Percentiles rank a stretch among this genome's conserved stretches.
Evolutionary conservation across 1,139 yeast species (phyloP).

Genomic region (Yamadazyma sp.): DNA sequence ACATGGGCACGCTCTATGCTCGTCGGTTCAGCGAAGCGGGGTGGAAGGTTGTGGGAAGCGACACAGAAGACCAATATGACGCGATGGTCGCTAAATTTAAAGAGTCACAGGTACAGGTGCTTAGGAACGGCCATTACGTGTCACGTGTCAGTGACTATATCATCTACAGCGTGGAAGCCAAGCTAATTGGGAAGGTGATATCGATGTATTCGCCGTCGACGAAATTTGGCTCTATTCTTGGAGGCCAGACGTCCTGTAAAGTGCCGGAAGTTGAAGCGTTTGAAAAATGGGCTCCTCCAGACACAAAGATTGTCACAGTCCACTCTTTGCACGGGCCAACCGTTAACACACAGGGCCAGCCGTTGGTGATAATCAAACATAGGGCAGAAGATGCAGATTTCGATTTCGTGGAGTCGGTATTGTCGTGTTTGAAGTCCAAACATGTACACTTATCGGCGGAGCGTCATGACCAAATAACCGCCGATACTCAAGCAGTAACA

Average conservation of each 20-base stretch:
- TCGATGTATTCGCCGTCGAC: constrained; percentile 80
- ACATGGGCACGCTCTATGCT: constrained; percentile 93
- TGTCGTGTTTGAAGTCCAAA: constrained; percentile 75
- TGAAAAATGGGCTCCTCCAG: constrained; percentile 70
- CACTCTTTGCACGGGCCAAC: constrained; percentile 96
- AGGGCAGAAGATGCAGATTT: constrained; percentile 58
- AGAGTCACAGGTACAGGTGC: constrained; percentile 51
- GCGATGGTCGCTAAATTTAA: constrained; percentile 41
- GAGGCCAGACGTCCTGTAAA: constrained; percentile 98
- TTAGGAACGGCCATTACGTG: constrained; percentile 78
- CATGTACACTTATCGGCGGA: constrained; percentile 75
- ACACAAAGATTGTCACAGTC: constrained; percentile 78
- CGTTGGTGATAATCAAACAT: constrained; percentile 81
- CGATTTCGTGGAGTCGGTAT: constrained; percentile 59
- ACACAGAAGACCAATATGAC: constrained; percentile 66
- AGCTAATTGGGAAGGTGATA: constrained; percentile 70
- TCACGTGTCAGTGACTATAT: constrained; percentile 78
- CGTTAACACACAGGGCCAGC: constrained; percentile 88
- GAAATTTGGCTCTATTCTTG: constrained; percentile 84
- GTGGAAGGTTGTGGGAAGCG: constrained; percentile 91
- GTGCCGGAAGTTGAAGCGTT: constrained; percentile 87
- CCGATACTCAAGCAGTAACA: constrained; percentile 97
- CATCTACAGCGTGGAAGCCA: constrained; percentile 90
- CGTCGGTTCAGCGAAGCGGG: constrained; percentile 75
- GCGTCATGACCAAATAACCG: constrained; percentile 92